These are phyloP conservation scores for Apiotrichum mycotoxinovorans DNA, from an alignment of 1,284 basidiomycete genomes.

Conservation along the genomic window DNA sequence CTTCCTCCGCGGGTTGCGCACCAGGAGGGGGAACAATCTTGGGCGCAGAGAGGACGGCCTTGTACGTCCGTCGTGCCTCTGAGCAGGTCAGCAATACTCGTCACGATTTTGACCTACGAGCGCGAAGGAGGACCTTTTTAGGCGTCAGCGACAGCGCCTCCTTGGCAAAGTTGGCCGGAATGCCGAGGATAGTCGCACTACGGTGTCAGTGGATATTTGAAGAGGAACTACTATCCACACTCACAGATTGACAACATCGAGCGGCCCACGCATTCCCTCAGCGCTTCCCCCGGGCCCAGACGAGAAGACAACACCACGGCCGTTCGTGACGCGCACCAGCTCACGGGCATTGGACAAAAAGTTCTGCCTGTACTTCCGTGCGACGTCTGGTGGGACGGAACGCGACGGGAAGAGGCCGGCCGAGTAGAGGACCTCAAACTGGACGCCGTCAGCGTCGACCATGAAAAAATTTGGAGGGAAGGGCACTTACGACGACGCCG, in stretches of 20 bases:
- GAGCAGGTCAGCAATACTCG: not conserved
- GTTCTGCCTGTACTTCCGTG: slow-evolving; percentile 42
- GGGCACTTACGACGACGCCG: slow-evolving; percentile 45
- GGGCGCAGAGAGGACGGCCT: slow-evolving; percentile 43
- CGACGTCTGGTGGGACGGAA: slow-evolving; percentile 27
- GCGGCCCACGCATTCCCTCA: slow-evolving; percentile 37
- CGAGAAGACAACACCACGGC: slow-evolving; percentile 47
- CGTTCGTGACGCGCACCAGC: slow-evolving; percentile 45
- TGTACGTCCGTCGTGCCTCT: slow-evolving; percentile 47
- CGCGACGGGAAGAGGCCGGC: slow-evolving; percentile 41
- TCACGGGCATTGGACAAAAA: slow-evolving; percentile 48
- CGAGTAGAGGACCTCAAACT: slow-evolving; percentile 49
- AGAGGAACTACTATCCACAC: slow-evolving; percentile 5
- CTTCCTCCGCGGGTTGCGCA: not conserved
- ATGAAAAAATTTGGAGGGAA: not conserved
- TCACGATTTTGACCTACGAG: slow-evolving; percentile 38
- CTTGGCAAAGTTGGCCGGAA: slow-evolving; percentile 50
- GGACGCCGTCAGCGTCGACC: slow-evolving; percentile 8
- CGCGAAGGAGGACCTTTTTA: slow-evolving; percentile 43
- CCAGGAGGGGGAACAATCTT: slow-evolving; percentile 29
- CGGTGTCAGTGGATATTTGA: not conserved
- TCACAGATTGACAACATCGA: slow-evolving; percentile 48
- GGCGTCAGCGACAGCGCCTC: slow-evolving; percentile 41
- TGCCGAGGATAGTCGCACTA: slow-evolving; percentile 45
- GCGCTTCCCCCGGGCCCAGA: slow-evolving; percentile 37